Evolutionary conservation across 306 rosid species (phyloP).

Genomic region (Glycyrrhiza uralensis): DNA sequence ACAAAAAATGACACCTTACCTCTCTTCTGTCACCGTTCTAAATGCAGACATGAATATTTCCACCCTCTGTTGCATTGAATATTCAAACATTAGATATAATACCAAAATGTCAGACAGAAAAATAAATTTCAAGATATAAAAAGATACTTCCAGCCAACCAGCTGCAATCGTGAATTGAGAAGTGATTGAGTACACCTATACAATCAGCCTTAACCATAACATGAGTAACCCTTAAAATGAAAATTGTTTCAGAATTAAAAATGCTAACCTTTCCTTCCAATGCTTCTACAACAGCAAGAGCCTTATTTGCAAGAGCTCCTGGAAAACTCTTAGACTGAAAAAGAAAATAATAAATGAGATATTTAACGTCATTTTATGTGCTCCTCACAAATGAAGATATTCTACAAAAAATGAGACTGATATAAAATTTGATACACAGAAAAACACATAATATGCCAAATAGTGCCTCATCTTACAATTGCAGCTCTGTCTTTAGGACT

Average conservation of each 20-base stretch:
- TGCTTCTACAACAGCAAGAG: constrained; percentile 73
- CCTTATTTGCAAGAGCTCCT: constrained; percentile 64
- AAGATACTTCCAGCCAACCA: neutral
- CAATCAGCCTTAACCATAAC: constrained; percentile 8
- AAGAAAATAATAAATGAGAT: constrained; percentile 12
- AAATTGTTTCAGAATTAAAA: constrained; percentile 8
- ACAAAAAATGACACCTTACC: constrained; percentile 44
- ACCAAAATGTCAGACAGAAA: neutral
- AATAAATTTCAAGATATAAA: neutral
- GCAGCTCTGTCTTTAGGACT: constrained; percentile 73
- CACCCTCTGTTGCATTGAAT: constrained; percentile 58
- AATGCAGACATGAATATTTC: constrained; percentile 71
- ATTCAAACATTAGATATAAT: constrained; percentile 33
- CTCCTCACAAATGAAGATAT: constrained; percentile 16
- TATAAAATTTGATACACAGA: neutral
- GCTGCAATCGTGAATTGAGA: constrained; percentile 10
- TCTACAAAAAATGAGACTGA: constrained; percentile 8
- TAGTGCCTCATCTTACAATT: constrained; percentile 50
- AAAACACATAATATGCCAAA: constrained; percentile 2
- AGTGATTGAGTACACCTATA: neutral
- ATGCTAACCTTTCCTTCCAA: constrained; percentile 92
- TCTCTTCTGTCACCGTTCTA: constrained; percentile 73
- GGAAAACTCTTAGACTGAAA: constrained; percentile 79
- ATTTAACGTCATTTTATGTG: constrained; percentile 18
- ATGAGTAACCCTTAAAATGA: neutral